Conservation (phyloP, 352 stramenopile species). For the Phytophthora sp. region DNA sequence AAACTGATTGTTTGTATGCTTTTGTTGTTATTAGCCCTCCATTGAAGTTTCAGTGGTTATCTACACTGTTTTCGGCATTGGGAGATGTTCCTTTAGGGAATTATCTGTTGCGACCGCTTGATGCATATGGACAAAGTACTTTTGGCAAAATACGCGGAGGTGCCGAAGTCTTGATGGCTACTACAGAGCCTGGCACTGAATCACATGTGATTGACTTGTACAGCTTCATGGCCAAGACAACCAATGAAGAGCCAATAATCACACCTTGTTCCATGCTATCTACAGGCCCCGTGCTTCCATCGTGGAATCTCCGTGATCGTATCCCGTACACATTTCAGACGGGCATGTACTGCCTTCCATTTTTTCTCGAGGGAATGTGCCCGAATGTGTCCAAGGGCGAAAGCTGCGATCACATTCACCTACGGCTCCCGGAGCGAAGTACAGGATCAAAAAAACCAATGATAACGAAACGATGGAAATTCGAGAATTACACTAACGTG, state of each 20-base stretch:
- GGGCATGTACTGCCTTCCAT: conserved; percentile 56
- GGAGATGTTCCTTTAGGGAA: conserved; percentile 44
- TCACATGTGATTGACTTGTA: conserved; percentile 48
- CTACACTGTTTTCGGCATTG: conserved; percentile 36
- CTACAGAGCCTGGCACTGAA: conserved; percentile 3
- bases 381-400: conserved; percentile 35
- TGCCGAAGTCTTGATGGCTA: conserved; percentile 37
- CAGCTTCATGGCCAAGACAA: conserved; percentile 38
- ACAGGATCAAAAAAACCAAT: conserved; percentile 1
- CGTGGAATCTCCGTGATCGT: conserved; percentile 50
- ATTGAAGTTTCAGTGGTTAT: conserved; percentile 45
- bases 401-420: conserved; percentile 50
- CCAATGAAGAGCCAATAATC: neutral
- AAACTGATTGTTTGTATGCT: neutral
- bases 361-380: conserved; percentile 55
- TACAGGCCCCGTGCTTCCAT: conserved; percentile 29
- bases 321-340: conserved; percentile 69
- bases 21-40: conserved; percentile 31
- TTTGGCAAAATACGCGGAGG: conserved; percentile 24
- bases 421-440: conserved; percentile 26
- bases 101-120: conserved; percentile 40
- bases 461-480: conserved; percentile 34
- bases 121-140: conserved; percentile 17
- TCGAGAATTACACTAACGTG: conserved; percentile 51
- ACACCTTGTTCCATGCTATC: conserved; percentile 20